A percentile compares a stretch with the other conserved stretches of the same genome.
These are phyloP conservation scores for Puccinia horiana DNA, from an alignment of 1,284 basidiomycete species.

Conservation along the genomic window DNA sequence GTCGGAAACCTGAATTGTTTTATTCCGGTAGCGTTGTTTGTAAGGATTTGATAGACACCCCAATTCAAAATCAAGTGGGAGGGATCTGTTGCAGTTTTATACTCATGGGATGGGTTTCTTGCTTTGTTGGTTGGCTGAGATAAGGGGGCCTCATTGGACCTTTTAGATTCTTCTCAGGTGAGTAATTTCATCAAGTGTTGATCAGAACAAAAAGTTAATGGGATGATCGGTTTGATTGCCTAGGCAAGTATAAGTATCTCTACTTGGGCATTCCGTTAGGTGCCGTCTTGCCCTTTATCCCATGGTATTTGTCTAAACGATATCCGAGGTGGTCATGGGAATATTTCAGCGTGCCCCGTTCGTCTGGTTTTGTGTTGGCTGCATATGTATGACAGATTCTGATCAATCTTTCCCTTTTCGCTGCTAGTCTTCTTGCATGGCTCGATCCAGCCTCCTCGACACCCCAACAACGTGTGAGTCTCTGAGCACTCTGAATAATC, in stretches of 20 bases:
- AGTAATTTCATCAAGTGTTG: too few relatives aligned
- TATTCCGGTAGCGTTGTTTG: slow-evolving; percentile 52
- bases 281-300: slow-evolving; percentile 54
- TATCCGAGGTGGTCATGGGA: slow-evolving; percentile 52
- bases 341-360: slow-evolving; percentile 54
- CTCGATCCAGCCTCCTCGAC: slow-evolving; percentile 31
- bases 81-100: too few relatives aligned
- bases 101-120: background rate
- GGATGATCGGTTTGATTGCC: too few relatives aligned
- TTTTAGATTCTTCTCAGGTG: slow-evolving; percentile 41
- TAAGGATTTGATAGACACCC: too few relatives aligned
- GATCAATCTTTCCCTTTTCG: background rate
- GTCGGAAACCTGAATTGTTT: slow-evolving; percentile 58
- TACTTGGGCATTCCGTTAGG: slow-evolving; percentile 55
- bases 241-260: slow-evolving; percentile 36
- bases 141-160: slow-evolving; percentile 44
- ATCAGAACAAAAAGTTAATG: too few relatives aligned
- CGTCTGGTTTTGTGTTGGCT: slow-evolving; percentile 9
- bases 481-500: too few relatives aligned
- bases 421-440: slow-evolving; percentile 38
- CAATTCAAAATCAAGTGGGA: too few relatives aligned
- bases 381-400: too few relatives aligned
- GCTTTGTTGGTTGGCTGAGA: background rate
- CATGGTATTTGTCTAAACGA: slow-evolving; percentile 54
- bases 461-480: slow-evolving; percentile 44